A percentile compares a stretch with the other conserved stretches of the same genome.
Evolutionary conservation across 805 yeast species (phyloP).

Genomic region (Saturnispora diversa): DNA sequence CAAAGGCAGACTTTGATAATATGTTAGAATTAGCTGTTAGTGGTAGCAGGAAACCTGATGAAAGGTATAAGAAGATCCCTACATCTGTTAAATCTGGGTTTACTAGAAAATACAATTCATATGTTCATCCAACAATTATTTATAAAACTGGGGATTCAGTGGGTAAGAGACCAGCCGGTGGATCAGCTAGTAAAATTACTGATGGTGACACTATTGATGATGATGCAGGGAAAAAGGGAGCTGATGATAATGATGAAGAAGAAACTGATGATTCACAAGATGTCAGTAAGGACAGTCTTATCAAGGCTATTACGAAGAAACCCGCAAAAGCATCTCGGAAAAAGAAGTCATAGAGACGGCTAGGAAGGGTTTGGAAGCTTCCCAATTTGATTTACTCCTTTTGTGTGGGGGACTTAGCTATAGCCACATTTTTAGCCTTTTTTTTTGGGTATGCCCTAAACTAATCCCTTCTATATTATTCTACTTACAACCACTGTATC

Average conservation of each 20-base stretch:
- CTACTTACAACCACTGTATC: not conserved
- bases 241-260: constrained; percentile 31
- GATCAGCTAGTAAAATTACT: constrained; percentile 28
- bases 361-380: no score
- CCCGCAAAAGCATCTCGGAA: not conserved
- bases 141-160: constrained; percentile 64
- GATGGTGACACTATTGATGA: constrained; percentile 65
- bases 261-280: constrained; percentile 40
- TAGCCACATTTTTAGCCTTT: no score
- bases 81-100: constrained; percentile 77
- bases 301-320: constrained; percentile 33
- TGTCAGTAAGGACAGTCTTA: constrained; percentile 53
- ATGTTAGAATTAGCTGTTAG: constrained; percentile 82
- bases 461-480: not conserved
- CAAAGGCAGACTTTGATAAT: constrained; percentile 89
- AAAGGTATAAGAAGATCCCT: constrained; percentile 51
- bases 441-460: no score
- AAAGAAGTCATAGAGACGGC: no score
- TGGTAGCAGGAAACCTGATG: constrained; percentile 32
- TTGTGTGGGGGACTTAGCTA: no score
- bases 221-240: constrained; percentile 29
- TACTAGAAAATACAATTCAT: constrained; percentile 73
- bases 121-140: constrained; percentile 77
- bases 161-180: constrained; percentile 28
- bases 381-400: no score